These are phyloP conservation scores for Aureobasidium pullulans DNA, from an alignment of 2,329 filamentous ascomycete species.

Conservation along the genomic window DNA sequence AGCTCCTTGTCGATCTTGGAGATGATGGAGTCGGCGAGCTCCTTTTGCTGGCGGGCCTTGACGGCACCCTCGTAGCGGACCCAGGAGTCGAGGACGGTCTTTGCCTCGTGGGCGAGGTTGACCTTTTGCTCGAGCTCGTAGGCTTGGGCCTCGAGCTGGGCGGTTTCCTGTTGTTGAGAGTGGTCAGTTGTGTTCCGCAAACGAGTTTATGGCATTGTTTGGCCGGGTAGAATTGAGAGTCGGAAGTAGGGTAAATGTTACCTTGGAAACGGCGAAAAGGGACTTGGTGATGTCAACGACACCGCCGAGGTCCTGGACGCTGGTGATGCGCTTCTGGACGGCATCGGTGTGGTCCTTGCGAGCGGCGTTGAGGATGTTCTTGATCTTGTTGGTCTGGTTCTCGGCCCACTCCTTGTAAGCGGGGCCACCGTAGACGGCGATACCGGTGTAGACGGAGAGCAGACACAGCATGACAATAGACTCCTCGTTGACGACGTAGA, in stretches of 20 bases:
- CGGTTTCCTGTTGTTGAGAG: conserved; percentile 66
- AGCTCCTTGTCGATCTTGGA: conserved; percentile 98
- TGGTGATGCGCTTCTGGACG: conserved; percentile 89
- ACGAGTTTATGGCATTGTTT: not conserved
- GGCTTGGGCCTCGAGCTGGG: conserved; percentile 87
- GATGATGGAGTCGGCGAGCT: conserved; percentile 88
- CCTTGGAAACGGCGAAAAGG: conserved; percentile 97
- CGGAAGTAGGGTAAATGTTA: conserved; percentile 31
- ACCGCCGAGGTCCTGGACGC: conserved; percentile 86
- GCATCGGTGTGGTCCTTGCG: conserved; percentile 91
- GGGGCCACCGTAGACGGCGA: conserved; percentile 90
- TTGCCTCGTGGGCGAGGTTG: conserved; percentile 84
- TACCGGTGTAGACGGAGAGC: conserved; percentile 82
- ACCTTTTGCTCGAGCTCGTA: conserved; percentile 97
- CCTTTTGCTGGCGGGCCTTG: conserved; percentile 96
- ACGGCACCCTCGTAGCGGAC: conserved; percentile 97
- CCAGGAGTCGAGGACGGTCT: conserved; percentile 94
- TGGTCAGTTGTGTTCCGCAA: not conserved
- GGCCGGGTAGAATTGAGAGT: not conserved
- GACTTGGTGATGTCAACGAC: conserved; percentile 96
- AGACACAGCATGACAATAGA: conserved; percentile 89
- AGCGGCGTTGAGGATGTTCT: conserved; percentile 87
- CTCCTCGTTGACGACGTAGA: conserved; percentile 99
- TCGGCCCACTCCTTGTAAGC: conserved; percentile 90
- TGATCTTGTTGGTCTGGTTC: conserved; percentile 83